Conservation (phyloP, 306 rosid genomes). For the Casuarina cunninghamiana region DNA sequence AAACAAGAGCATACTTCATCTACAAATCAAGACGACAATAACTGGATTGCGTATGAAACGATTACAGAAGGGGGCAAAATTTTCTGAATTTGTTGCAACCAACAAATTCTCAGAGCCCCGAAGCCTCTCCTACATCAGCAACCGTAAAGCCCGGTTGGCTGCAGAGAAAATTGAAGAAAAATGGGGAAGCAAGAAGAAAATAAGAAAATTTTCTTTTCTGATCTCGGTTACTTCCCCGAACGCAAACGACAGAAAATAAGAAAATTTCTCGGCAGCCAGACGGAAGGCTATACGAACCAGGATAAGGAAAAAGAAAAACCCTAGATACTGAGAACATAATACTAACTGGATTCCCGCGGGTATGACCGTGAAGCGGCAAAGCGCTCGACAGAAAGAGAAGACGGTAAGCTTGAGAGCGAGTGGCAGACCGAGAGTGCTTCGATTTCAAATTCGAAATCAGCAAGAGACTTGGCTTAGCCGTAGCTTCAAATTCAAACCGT, state of each 20-base stretch:
- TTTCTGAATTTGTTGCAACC: background rate
- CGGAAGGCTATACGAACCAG: background rate
- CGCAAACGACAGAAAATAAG: background rate
- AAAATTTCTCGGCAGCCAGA: background rate
- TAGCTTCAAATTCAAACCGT: no score
- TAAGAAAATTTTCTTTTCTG: background rate
- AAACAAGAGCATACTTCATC: background rate
- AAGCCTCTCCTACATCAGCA: background rate
- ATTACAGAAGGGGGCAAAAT: background rate
- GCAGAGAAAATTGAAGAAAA: conserved; percentile 1
- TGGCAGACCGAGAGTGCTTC: background rate
- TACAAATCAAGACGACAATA: background rate
- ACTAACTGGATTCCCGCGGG: background rate
- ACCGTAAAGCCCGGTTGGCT: conserved; percentile 5
- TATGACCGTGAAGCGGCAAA: background rate
- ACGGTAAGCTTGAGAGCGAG: background rate
- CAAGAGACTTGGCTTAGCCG: no score
- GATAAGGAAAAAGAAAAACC: background rate
- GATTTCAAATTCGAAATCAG: background rate
- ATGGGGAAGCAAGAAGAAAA: background rate
- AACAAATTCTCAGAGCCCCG: background rate
- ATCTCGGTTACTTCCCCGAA: background rate
- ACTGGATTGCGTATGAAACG: background rate
- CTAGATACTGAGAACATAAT: background rate
- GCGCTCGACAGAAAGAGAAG: background rate